Evolutionary conservation across 495 filamentous ascomycete species (phyloP).

Genomic region (Neurospora africana): DNA sequence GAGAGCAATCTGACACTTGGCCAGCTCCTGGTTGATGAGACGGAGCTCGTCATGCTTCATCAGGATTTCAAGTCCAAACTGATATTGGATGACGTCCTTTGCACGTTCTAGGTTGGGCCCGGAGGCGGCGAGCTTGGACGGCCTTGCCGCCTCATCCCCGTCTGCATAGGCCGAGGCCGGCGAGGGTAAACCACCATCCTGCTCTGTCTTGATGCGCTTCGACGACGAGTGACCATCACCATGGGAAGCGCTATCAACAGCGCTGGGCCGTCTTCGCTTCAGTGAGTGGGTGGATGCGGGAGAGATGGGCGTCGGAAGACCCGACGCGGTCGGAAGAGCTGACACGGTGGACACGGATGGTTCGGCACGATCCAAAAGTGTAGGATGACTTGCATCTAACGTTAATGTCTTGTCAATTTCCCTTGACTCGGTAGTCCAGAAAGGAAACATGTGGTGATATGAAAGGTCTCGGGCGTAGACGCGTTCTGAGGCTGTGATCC

Average conservation of each 20-base stretch:
- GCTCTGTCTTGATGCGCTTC: slow-evolving; percentile 29
- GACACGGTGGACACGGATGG: slow-evolving; percentile 4
- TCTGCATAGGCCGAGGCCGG: slow-evolving; percentile 20
- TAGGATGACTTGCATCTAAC: slow-evolving; percentile 4
- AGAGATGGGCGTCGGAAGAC: slow-evolving; percentile 9
- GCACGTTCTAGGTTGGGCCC: slow-evolving; percentile 30
- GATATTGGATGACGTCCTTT: slow-evolving; percentile 65
- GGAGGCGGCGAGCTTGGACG: slow-evolving; percentile 11
- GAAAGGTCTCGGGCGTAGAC: background rate
- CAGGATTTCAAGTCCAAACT: slow-evolving; percentile 84
- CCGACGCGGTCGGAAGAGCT: slow-evolving; percentile 3
- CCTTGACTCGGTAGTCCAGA: slow-evolving; percentile 39
- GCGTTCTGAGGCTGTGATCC: background rate
- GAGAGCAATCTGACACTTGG: slow-evolving; percentile 89
- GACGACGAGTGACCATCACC: slow-evolving; percentile 2
- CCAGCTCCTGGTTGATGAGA: slow-evolving; percentile 90
- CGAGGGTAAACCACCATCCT: slow-evolving; percentile 23
- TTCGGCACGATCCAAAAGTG: slow-evolving; percentile 8
- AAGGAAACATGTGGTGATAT: slow-evolving; percentile 37
- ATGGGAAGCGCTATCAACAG: slow-evolving; percentile 14
- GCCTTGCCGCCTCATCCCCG: slow-evolving; percentile 5
- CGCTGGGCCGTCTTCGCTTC: slow-evolving; percentile 28
- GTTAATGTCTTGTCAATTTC: slow-evolving; percentile 32
- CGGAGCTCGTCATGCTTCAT: slow-evolving; percentile 90
- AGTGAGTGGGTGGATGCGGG: slow-evolving; percentile 11